Conservation (phyloP, 192 early-diverging fungal genomes). For the Pecoramyces ruminantium region DNA sequence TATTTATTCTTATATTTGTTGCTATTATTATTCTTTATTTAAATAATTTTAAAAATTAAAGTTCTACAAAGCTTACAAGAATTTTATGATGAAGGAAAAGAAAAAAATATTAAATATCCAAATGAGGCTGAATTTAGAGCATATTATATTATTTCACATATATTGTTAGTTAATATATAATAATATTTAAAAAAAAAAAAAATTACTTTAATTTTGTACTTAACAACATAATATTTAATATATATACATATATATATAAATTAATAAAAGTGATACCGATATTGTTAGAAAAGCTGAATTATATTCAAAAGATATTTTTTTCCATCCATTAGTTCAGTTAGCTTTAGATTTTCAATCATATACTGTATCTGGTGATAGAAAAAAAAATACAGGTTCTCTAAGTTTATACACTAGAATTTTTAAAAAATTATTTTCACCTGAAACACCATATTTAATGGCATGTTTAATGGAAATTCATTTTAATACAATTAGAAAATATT, state of each 20-base stretch:
- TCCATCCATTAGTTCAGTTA: slow-evolving; percentile 40
- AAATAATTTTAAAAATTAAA: no score
- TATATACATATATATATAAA: no score
- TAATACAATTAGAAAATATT: slow-evolving; percentile 49
- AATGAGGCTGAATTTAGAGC: slow-evolving; percentile 87
- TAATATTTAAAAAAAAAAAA: no score
- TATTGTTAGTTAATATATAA: slow-evolving; percentile 53
- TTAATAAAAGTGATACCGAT: background rate
- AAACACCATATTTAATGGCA: slow-evolving; percentile 54
- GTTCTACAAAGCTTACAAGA: slow-evolving; percentile 69
- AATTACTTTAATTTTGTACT: no score
- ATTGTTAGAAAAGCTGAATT: slow-evolving; percentile 11
- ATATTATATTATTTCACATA: slow-evolving; percentile 63
- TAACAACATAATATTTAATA: no score
- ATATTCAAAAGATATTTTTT: slow-evolving; percentile 27
- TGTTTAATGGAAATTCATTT: slow-evolving; percentile 66
- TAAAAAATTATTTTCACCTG: slow-evolving; percentile 29
- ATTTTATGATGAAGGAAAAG: slow-evolving; percentile 63
- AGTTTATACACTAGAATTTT: slow-evolving; percentile 60
- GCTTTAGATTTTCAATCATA: slow-evolving; percentile 50
- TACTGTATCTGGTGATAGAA: slow-evolving; percentile 17
- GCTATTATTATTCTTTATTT: no score
- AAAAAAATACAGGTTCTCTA: slow-evolving; percentile 18
- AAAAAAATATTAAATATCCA: slow-evolving; percentile 23
- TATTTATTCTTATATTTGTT: no score